These are phyloP conservation scores for Kwoniella dendrophila DNA, from an alignment of 768 basidiomycete genomes.

Conservation along the genomic window DNA sequence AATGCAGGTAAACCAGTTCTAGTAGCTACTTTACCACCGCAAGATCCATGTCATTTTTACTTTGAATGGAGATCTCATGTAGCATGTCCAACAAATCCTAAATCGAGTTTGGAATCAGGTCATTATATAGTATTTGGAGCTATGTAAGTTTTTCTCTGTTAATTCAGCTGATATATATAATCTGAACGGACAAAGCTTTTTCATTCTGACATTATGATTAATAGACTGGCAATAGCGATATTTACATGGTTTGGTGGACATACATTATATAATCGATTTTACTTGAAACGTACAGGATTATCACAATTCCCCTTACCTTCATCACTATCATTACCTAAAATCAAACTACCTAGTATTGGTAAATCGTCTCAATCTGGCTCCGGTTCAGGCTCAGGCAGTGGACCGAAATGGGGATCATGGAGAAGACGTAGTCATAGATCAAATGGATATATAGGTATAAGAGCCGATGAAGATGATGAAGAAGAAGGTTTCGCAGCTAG, in stretches of 20 bases:
- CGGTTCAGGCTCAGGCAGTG: not conserved
- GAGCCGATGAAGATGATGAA: constrained; percentile 51
- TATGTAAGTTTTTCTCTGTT: constrained; percentile 60
- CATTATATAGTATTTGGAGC: constrained; percentile 64
- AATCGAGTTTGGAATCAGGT: constrained; percentile 58
- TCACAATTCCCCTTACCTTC: constrained; percentile 30
- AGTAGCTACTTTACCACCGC: constrained; percentile 66
- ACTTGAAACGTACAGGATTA: constrained; percentile 68
- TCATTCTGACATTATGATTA: not conserved
- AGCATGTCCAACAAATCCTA: constrained; percentile 71
- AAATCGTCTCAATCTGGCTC: not conserved
- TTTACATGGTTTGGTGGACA: constrained; percentile 70
- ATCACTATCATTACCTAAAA: constrained; percentile 21
- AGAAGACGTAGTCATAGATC: constrained; percentile 23
- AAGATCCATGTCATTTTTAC: constrained; percentile 69
- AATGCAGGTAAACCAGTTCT: constrained; percentile 63
- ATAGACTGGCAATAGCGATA: constrained; percentile 64
- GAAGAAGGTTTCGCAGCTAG: constrained; percentile 50
- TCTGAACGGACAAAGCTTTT: not conserved
- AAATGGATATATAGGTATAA: constrained; percentile 42
- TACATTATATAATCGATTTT: constrained; percentile 75
- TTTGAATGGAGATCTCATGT: constrained; percentile 85
- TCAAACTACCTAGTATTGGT: constrained; percentile 7
- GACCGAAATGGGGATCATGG: constrained; percentile 39
- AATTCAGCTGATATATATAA: not conserved